These are phyloP conservation scores for Trypanosoma melophagium DNA, from an alignment of 208 protist genomes.

Conservation along the genomic window DNA sequence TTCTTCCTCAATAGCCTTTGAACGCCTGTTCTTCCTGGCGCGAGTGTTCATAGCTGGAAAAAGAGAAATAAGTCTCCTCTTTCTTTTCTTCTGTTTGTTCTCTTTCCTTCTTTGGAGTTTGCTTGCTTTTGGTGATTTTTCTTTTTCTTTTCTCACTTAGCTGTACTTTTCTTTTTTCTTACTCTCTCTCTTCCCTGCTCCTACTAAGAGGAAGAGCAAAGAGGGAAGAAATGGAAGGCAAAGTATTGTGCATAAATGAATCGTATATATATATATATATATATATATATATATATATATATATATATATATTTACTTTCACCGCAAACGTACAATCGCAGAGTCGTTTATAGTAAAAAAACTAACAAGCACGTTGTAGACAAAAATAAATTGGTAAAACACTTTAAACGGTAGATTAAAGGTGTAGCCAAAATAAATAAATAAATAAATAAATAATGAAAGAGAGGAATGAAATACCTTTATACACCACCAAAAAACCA, in stretches of 20 bases:
- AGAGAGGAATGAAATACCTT: too few relatives aligned
- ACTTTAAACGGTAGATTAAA: conserved; percentile 7
- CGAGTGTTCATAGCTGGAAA: conserved; percentile 25
- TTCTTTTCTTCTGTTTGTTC: neutral
- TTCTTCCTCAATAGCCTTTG: conserved; percentile 18
- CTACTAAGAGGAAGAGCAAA: too few relatives aligned
- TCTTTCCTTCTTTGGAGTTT: neutral
- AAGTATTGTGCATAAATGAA: too few relatives aligned
- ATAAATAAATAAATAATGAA: neutral
- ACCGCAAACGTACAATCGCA: too few relatives aligned
- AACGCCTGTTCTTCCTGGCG: conserved; percentile 20
- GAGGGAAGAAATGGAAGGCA: too few relatives aligned
- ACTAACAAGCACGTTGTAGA: neutral
- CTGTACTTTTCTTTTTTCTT: neutral
- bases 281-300: too few relatives aligned
- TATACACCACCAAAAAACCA: too few relatives aligned
- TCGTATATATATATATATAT: too few relatives aligned
- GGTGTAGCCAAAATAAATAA: neutral
- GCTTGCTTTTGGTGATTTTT: too few relatives aligned
- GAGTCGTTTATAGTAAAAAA: neutral
- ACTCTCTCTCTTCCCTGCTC: too few relatives aligned
- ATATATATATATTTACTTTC: too few relatives aligned
- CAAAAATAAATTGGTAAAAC: conserved; percentile 1
- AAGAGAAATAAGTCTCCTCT: neutral
- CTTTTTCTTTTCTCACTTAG: neutral